These are phyloP conservation scores for Melocanna baccifera DNA, from an alignment of 176 grass and related monocot species.

Conservation along the genomic window DNA sequence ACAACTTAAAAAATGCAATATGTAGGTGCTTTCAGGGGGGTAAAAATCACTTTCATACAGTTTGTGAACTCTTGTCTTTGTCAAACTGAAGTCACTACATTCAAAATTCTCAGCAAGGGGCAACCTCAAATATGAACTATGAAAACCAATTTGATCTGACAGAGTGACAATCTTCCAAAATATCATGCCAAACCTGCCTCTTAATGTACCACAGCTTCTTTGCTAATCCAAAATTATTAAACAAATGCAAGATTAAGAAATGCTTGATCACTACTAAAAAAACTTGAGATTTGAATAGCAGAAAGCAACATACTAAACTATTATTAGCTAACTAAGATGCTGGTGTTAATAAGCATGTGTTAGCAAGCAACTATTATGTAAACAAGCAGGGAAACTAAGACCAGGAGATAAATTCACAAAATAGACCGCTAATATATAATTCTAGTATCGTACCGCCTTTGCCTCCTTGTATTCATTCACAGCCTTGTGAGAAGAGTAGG, in stretches of 20 bases:
- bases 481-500: slow-evolving; percentile 82
- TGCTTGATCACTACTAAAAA: not conserved
- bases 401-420: not conserved
- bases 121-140: not conserved
- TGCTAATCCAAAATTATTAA: not conserved
- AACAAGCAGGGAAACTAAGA: not conserved
- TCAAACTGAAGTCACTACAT: not conserved
- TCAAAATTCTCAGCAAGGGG: not conserved
- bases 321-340: not conserved
- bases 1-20: not conserved
- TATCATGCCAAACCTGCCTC: not conserved
- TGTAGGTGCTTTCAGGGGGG: not conserved
- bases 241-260: not conserved
- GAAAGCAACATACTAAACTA: not conserved
- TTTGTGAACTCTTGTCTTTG: not conserved
- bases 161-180: not conserved
- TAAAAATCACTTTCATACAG: not conserved
- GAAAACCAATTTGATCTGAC: not conserved
- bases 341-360: not conserved
- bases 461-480: slow-evolving; percentile 87
- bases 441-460: slow-evolving; percentile 58
- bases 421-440: not conserved
- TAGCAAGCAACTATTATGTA: not conserved
- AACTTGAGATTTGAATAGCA: not conserved
- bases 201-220: not conserved